Base-by-base conservation (phyloP, 441 rosid genomes). In the Dalechampia spathulata region DNA sequence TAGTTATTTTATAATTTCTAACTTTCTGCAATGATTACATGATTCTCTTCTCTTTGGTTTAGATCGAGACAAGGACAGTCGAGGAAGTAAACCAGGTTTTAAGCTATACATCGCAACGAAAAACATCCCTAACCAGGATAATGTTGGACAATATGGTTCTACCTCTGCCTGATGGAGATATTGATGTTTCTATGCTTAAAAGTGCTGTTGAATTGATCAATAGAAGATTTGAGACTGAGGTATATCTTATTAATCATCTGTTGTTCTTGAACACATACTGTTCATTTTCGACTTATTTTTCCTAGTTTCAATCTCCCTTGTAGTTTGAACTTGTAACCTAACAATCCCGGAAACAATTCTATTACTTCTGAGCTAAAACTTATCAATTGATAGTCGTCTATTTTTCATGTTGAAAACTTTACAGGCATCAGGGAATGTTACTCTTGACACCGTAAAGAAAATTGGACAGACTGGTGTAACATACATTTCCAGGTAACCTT, bases 121-220 rank as follows among this genome's bases (percentile, higher is more conserved):
- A 72, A 68, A 80, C 81, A 27, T 73, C 84, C 7, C 59, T 93
- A 74, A 82, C 89, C 55, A 74, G 95, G 60, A 83, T 90, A 77
- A 90, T 85, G 97, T 73, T 90, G 75, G 97, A 93, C 63, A 90
- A 93, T 70, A 93, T 90, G 99, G 96, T 85, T 63, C 70, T 87
- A 30, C 96, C 99, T 3, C 71, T 90, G 20, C 74, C 87, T 59
- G 74, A 79, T 68, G 96, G 97, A 49, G 93, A 90, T 53, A 68
- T 87, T 45, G 90, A 89, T 65, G 83, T 83, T 28, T 82, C 95
- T 11, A 82, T 90, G 97, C 99, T 93, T 58, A 73, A 73, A 67
- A 83, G 75, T 62, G 95, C 96, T 10, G 89, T 89, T 37, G 67
- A 74, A 25, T 69, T 86, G 65, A 83, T 87, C 62, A 63, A 77